These are phyloP conservation scores for Catunica adiposa DNA, from an alignment of 2,329 filamentous ascomycete species.

Conservation along the genomic window DNA sequence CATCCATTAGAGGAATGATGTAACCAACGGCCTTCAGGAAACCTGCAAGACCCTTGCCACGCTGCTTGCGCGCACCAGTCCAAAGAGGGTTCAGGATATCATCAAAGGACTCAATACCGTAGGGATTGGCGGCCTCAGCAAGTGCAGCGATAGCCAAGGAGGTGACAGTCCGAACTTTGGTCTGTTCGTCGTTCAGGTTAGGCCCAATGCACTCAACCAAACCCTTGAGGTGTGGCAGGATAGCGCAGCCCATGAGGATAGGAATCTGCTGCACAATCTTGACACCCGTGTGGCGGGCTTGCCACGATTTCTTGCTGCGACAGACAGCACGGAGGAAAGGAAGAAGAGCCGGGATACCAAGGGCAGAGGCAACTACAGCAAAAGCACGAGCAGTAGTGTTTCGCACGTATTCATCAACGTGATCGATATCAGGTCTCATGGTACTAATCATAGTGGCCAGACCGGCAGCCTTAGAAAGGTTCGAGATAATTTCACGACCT, in stretches of 20 bases:
- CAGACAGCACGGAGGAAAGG: slow-evolving; percentile 93
- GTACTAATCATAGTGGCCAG: slow-evolving; percentile 98
- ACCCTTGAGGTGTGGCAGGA: slow-evolving; percentile 86
- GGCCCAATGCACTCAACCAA: slow-evolving; percentile 92
- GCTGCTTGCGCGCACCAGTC: slow-evolving; percentile 90
- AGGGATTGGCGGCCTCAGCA: slow-evolving; percentile 90
- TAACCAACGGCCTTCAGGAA: slow-evolving; percentile 96
- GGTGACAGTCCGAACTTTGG: slow-evolving; percentile 92
- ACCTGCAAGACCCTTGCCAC: slow-evolving; percentile 86
- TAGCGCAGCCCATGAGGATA: slow-evolving; percentile 95
- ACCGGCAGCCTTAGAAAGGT: slow-evolving; percentile 89
- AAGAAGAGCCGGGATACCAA: slow-evolving; percentile 86
- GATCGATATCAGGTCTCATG: slow-evolving; percentile 97
- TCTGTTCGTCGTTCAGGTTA: slow-evolving; percentile 93
- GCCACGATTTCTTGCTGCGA: slow-evolving; percentile 97
- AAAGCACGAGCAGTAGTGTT: slow-evolving; percentile 97
- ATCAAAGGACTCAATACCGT: slow-evolving; percentile 98
- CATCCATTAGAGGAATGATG: slow-evolving; percentile 97
- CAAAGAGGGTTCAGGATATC: slow-evolving; percentile 93
- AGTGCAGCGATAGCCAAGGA: slow-evolving; percentile 87
- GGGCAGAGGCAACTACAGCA: slow-evolving; percentile 86
- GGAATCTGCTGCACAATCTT: slow-evolving; percentile 99
- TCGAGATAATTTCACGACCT: slow-evolving; percentile 96
- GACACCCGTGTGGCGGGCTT: slow-evolving; percentile 90
- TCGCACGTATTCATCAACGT: slow-evolving; percentile 93